Conservation (phyloP, 2,329 filamentous ascomycete genomes). For the Byssoonygena ceratinophila region DNA sequence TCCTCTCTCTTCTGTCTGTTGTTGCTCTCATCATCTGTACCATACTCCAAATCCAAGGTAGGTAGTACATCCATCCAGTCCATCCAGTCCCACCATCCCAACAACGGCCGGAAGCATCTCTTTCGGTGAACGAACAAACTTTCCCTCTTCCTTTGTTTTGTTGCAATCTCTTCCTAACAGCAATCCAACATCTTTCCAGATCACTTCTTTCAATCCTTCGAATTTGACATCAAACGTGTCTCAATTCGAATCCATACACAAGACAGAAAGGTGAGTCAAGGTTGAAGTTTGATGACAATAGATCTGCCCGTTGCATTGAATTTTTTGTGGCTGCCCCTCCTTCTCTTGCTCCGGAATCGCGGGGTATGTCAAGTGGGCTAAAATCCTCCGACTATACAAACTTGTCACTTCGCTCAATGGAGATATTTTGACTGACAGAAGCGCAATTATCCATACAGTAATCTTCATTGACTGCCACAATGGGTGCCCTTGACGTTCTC, state of each 20-base stretch:
- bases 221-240: constrained; percentile 3
- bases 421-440: background rate
- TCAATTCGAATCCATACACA: constrained; percentile 3
- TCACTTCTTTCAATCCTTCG: background rate
- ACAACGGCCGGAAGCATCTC: constrained; percentile 1
- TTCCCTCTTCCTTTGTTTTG: constrained; percentile 1
- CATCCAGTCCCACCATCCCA: background rate
- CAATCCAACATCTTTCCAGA: background rate
- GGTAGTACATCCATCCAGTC: background rate
- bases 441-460: background rate
- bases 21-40: background rate
- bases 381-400: background rate
- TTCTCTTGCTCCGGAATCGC: constrained; percentile 10
- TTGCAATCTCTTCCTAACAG: background rate
- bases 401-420: background rate
- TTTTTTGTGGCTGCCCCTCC: constrained; percentile 3
- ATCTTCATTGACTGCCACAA: constrained; percentile 20
- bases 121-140: constrained; percentile 9
- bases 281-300: background rate
- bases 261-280: background rate
- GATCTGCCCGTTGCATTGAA: background rate
- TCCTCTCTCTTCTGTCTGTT: background rate
- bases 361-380: background rate
- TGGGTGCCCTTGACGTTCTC: constrained; percentile 46
- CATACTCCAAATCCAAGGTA: background rate